phyloP scores from a whole-genome alignment of 495 filamentous ascomycete species.

The Aspergillus biplanus region DNA sequence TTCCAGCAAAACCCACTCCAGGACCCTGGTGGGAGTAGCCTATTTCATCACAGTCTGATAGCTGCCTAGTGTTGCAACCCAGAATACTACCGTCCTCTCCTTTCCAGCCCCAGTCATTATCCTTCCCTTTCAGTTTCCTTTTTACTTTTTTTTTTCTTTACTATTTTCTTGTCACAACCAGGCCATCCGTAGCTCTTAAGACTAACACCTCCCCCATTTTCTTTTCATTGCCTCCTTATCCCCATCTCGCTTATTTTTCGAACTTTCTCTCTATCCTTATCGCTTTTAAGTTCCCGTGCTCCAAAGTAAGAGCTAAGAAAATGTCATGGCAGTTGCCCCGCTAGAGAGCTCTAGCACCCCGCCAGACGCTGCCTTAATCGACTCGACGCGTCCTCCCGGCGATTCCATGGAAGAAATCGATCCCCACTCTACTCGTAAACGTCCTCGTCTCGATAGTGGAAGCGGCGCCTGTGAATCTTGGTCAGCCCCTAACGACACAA shows the following conservation, averaged over 20 bases:
- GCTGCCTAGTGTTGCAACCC: conserved; percentile 1
- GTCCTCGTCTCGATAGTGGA: conserved; percentile 65
- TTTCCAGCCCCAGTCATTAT: conserved; percentile 4
- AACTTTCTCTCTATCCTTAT: not conserved
- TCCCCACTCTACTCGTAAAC: conserved; percentile 60
- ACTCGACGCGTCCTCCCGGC: conserved; percentile 37
- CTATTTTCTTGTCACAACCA: conserved; percentile 1
- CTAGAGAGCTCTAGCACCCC: conserved; percentile 53
- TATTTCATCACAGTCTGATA: not conserved
- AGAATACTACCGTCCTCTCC: not conserved
- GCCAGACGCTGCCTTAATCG: conserved; percentile 41
- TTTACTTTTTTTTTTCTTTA: conserved; percentile 7
- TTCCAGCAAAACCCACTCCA: not conserved
- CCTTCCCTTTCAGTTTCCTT: conserved; percentile 11
- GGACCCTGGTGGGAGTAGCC: conserved; percentile 3
- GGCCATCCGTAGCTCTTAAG: not conserved
- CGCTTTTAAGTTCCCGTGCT: conserved; percentile 3
- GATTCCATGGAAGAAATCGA: conserved; percentile 62
- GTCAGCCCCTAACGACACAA: conserved; percentile 43
- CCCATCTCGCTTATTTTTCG: not conserved
- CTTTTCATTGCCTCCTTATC: not conserved
- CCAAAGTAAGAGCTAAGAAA: conserved; percentile 29
- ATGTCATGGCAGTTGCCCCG: conserved; percentile 56
- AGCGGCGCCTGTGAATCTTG: conserved; percentile 48
- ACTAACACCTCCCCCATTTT: not conserved